Evolutionary conservation across 2,329 filamentous ascomycete species (phyloP).

Genomic region (Huntiella decipiens): DNA sequence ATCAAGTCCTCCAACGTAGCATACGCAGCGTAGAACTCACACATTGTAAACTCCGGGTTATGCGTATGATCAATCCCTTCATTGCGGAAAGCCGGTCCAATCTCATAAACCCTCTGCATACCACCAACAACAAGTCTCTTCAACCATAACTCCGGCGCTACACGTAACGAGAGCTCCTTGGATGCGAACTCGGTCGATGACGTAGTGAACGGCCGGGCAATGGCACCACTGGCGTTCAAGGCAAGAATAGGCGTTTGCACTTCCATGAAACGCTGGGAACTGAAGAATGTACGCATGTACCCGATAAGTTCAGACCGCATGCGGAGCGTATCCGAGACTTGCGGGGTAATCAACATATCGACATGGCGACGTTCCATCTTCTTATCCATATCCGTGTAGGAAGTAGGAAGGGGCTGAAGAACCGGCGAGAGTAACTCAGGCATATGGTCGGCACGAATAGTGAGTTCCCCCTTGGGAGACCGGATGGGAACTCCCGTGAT

Average conservation of each 20-base stretch:
- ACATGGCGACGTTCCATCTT: constrained; percentile 64
- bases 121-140: constrained; percentile 83
- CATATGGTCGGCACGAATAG: constrained; percentile 46
- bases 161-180: constrained; percentile 56
- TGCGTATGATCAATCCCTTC: constrained; percentile 82
- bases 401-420: constrained; percentile 58
- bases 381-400: constrained; percentile 50
- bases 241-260: constrained; percentile 82
- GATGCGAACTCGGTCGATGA: constrained; percentile 55
- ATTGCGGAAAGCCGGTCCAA: constrained; percentile 82
- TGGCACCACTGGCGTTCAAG: constrained; percentile 66
- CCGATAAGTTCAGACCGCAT: constrained; percentile 58
- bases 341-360: constrained; percentile 61
- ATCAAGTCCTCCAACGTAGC: constrained; percentile 60
- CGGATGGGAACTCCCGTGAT: constrained; percentile 51
- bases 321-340: constrained; percentile 48
- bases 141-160: constrained; percentile 88
- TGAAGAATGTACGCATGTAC: constrained; percentile 54
- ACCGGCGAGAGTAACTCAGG: constrained; percentile 60
- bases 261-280: constrained; percentile 57
- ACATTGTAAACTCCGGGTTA: constrained; percentile 94
- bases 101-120: constrained; percentile 77
- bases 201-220: constrained; percentile 73
- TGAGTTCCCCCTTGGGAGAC: constrained; percentile 56
- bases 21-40: constrained; percentile 88